Evolutionary conservation across 345 rosid species (phyloP).

Genomic region (Hirschfeldia incana): DNA sequence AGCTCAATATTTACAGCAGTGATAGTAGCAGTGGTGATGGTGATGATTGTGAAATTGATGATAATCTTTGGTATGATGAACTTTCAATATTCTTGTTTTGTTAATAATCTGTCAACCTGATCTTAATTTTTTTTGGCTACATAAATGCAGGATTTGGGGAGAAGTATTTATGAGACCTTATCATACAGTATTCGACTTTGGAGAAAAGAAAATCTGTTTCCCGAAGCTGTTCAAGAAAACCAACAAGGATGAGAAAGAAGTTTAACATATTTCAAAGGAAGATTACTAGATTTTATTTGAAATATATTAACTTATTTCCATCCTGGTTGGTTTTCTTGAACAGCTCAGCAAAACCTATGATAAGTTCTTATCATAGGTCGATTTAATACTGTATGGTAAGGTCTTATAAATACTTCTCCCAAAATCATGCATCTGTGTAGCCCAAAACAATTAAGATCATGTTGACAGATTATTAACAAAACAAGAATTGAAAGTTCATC

Average conservation of each 20-base stretch:
- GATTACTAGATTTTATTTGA: too few relatives aligned
- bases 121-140: too few relatives aligned
- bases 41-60: background rate
- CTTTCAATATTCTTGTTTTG: background rate
- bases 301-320: background rate
- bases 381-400: too few relatives aligned
- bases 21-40: background rate
- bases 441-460: background rate
- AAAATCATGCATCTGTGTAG: background rate
- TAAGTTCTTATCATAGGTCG: background rate
- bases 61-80: background rate
- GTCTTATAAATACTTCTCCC: background rate
- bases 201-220: too few relatives aligned
- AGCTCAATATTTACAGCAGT: background rate
- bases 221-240: too few relatives aligned
- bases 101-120: background rate
- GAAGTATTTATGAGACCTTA: too few relatives aligned
- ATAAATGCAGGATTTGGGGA: too few relatives aligned
- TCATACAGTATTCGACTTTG: too few relatives aligned
- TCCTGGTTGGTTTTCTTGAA: background rate
- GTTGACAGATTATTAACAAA: background rate
- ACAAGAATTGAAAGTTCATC: background rate
- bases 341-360: background rate
- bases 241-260: too few relatives aligned
- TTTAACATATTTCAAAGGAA: too few relatives aligned